Evolutionary conservation across 495 filamentous ascomycete genomes (phyloP), one percentile per base, ranked within the genome.

Genomic region (Hypoxylon trugodes): DNA sequence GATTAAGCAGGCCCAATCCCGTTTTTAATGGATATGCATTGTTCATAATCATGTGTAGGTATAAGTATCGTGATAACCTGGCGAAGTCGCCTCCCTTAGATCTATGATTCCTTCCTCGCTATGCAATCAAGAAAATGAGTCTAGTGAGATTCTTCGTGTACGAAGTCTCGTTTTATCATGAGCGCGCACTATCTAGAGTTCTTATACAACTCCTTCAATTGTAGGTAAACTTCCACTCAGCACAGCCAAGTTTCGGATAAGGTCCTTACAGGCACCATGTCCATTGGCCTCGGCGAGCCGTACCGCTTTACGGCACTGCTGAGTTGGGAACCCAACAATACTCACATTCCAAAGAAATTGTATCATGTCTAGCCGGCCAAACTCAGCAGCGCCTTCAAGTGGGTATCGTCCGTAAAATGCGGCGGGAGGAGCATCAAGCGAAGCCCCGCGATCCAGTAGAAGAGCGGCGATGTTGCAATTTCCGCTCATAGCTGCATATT

Each of bases 331-430:
- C 1, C 56, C 43, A 6, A 16, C 28, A 15, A 49, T 3, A n/a
- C 51, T 61, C 5, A 36, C 63, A 45, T 79, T 66, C 59, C 79
- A 72, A 6, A 82, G 73, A 36, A 78, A 33, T 24, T 79, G 65
- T 1, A 79, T 66, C 71, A 81, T 80, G 37, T 82, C 79, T 15
- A 82, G 37, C 13, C 79, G 75, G 1, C 78, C 78, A 30, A 76
- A 19, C 40, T 81, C 77, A 1, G 80, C 77, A 1, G 80, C 77
- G 7, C 66, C 74, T 54, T 77, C 71, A 7, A 82, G 58, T 3
- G 80, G 73, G 43, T 77, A 82, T 25, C 75, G 49, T 0, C 79
- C 79, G 9, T 69, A 5, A 2, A 53, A 49, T 6, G 26, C 40
- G 16, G 72, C 66, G 22, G 70, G 54, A 3, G 60, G 18, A 25